Percentiles rank a stretch among this genome's conserved stretches.
These are phyloP conservation scores for Bullera alba DNA, from an alignment of 768 basidiomycete species.

Conservation along the genomic window DNA sequence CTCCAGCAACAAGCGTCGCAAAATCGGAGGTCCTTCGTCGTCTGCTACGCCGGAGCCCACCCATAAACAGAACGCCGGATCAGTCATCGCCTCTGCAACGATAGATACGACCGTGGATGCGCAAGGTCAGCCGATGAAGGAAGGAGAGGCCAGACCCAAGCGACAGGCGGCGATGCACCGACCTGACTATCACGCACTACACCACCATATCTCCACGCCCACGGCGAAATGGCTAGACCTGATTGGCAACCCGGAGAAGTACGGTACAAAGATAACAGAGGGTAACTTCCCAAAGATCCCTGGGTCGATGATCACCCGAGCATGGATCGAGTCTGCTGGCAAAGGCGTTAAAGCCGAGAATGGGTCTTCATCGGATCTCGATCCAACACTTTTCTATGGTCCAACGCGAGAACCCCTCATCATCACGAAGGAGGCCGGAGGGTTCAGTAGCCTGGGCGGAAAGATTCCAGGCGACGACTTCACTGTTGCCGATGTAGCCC, in stretches of 20 bases:
- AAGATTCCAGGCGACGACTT: constrained; percentile 69
- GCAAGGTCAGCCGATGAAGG: not conserved
- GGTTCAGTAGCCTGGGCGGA: constrained; percentile 77
- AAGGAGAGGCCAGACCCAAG: constrained; percentile 28
- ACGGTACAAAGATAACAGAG: constrained; percentile 27
- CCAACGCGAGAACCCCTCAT: constrained; percentile 62
- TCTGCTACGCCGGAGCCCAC: not conserved
- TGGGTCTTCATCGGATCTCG: not conserved
- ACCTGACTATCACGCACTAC: constrained; percentile 41
- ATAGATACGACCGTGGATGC: not conserved
- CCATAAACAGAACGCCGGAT: not conserved
- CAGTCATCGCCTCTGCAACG: not conserved
- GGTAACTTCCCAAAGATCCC: constrained; percentile 26
- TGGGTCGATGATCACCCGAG: constrained; percentile 15
- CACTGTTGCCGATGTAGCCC: constrained; percentile 71
- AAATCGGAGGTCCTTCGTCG: not conserved
- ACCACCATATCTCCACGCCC: constrained; percentile 40
- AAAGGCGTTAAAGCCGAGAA: not conserved
- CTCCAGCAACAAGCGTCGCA: constrained; percentile 1
- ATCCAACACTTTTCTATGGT: constrained; percentile 34
- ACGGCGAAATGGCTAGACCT: constrained; percentile 41
- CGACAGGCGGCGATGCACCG: constrained; percentile 33
- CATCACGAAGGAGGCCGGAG: constrained; percentile 53
- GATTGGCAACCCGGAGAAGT: constrained; percentile 39
- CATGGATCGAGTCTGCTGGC: constrained; percentile 29